Base-by-base conservation (phyloP, 169 alveolate species). In the Theileria sp. region DNA sequence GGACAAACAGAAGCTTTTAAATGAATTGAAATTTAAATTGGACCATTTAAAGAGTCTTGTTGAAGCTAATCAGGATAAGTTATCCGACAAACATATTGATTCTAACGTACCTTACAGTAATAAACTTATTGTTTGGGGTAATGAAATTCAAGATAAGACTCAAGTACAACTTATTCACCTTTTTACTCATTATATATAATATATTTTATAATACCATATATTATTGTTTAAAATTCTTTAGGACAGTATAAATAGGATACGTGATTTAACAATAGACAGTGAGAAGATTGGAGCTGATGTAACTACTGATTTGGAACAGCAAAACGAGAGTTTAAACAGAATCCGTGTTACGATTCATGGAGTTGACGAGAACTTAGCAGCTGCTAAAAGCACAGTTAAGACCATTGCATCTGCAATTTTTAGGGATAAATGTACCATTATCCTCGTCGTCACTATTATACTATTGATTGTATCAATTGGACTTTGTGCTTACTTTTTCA, bases 271-370 rank as follows among this genome's bases (percentile, higher is more conserved):
- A 2, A 92, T 92, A n/a, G 97, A 95, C 73, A 88, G 97, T 62
- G 99, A 96, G 67, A 94, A 95, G 76, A 92, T 97, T 54, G 98
- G 98, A 2, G 95, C 92, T 36, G 99, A 98, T 49, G 96, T 98
- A 17, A 87, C 94, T 50, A 94, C 96, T 87, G 96, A 96, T 71
- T 87, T 98, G 54, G 99, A 97, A 84, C 78, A 76, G 49, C 90
- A 84, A 68, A 77, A 77, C 15, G 90, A 84, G 61, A 84, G 75
- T 32, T 36, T 84, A 3, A 70, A 77, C 28, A 73, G 87, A 19
- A 82, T 84, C 28, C 58, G 69, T 34, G 28, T 28, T 13, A 84
- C 86, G n/a, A 72, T 84, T 12, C 54, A 67, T 44, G 83, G 66
- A 12, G 86, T 84, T 32, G 90, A 84, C 32, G 86, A 84, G 15